phyloP scores from a whole-genome alignment of 1,284 basidiomycete genomes.

The Apiotrichum gamsii region DNA sequence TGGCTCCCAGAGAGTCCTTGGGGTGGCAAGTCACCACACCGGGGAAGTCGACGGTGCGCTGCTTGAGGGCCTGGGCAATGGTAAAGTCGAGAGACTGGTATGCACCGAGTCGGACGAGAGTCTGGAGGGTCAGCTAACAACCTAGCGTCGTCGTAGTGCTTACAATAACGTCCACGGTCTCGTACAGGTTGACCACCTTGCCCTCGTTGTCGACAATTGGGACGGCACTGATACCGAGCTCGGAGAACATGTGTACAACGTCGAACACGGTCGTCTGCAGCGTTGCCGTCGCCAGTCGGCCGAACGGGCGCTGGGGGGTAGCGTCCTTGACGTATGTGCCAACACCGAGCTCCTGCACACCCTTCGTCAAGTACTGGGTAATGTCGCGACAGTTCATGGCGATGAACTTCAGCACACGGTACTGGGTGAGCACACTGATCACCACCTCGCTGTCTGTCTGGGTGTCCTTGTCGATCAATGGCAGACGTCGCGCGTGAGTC shows the following conservation, averaged over 20 bases:
- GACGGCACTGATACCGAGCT: conserved; percentile 90
- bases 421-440: conserved; percentile 93
- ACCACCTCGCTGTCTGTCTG: conserved; percentile 94
- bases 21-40: conserved; percentile 95
- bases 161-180: conserved; percentile 98
- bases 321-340: conserved; percentile 71
- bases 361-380: conserved; percentile 44
- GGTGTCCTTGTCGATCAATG: conserved; percentile 86
- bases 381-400: conserved; percentile 67
- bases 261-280: conserved; percentile 91
- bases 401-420: conserved; percentile 96
- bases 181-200: conserved; percentile 92
- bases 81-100: conserved; percentile 93
- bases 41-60: conserved; percentile 86
- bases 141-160: conserved; percentile 41
- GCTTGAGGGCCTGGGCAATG: conserved; percentile 86
- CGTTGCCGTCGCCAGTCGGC: conserved; percentile 88
- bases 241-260: conserved; percentile 97
- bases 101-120: conserved; percentile 85
- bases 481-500: conserved; percentile 90
- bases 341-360: conserved; percentile 80
- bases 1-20: conserved; percentile 83
- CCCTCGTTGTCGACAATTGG: conserved; percentile 92
- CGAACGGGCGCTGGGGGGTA: conserved; percentile 57
- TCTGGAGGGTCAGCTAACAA: conserved; percentile 51